Evolutionary conservation across 148 eudicot genomes (phyloP).

Genomic region (Simmondsia chinensis): DNA sequence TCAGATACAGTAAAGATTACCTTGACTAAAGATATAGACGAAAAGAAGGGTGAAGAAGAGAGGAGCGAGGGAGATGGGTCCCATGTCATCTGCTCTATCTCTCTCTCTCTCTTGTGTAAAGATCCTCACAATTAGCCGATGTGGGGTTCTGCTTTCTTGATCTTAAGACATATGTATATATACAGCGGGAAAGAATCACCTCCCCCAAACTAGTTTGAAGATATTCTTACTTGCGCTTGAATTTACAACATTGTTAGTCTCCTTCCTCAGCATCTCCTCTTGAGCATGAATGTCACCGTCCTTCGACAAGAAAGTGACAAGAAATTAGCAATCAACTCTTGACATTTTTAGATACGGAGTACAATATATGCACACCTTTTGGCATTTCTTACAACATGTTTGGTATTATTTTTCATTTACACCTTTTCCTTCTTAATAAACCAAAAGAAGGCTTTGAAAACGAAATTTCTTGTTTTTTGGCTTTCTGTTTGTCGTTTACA

Average conservation of each 20-base stretch:
- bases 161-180: neutral
- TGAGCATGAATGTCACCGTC: slow-evolving; percentile 67
- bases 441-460: too few relatives aligned
- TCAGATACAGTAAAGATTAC: too few relatives aligned
- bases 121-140: too few relatives aligned
- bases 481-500: too few relatives aligned
- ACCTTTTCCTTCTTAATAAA: neutral
- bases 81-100: too few relatives aligned
- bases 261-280: slow-evolving; percentile 75
- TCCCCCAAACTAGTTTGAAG: slow-evolving; percentile 67
- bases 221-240: slow-evolving; percentile 69
- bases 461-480: too few relatives aligned
- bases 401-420: neutral
- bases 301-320: slow-evolving; percentile 22
- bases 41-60: too few relatives aligned
- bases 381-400: neutral
- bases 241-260: slow-evolving; percentile 41
- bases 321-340: neutral
- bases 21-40: too few relatives aligned
- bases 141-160: too few relatives aligned
- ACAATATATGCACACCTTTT: neutral
- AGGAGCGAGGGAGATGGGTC: too few relatives aligned
- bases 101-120: too few relatives aligned
- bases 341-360: neutral
- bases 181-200: slow-evolving; percentile 8